phyloP scores from a whole-genome alignment of 129 eudicot species.

The Lactuca saligna region DNA sequence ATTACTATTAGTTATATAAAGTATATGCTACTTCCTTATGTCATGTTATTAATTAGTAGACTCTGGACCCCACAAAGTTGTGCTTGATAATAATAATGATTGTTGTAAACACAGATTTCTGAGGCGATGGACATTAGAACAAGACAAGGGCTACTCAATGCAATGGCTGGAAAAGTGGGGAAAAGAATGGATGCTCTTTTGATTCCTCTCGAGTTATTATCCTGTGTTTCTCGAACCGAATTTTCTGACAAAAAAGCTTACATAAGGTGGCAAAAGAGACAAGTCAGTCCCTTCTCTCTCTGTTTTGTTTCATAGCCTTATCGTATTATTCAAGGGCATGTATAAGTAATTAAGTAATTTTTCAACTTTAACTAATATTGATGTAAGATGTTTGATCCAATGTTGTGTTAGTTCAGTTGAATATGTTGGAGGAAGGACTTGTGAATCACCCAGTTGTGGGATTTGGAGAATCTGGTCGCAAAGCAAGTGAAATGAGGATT shows the following conservation, averaged over 20 bases:
- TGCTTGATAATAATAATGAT: slow-evolving; percentile 11
- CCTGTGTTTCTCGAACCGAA: slow-evolving; percentile 91
- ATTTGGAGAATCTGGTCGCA: slow-evolving; percentile 91
- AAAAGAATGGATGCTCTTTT: slow-evolving; percentile 96
- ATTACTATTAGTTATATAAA: no score
- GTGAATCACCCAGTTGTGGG: slow-evolving; percentile 93
- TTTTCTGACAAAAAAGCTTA: slow-evolving; percentile 97
- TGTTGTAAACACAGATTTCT: slow-evolving; percentile 63
- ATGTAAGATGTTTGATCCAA: slow-evolving; percentile 25
- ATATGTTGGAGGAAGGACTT: slow-evolving; percentile 98
- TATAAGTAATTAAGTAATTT: background rate
- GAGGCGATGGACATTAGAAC: slow-evolving; percentile 96
- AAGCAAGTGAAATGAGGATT: slow-evolving; percentile 85
- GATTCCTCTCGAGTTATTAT: slow-evolving; percentile 83
- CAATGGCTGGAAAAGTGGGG: slow-evolving; percentile 85
- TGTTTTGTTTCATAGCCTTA: slow-evolving; percentile 8
- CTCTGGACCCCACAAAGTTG: background rate
- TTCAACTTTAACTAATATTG: slow-evolving; percentile 28
- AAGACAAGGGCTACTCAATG: slow-evolving; percentile 91
- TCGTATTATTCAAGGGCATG: slow-evolving; percentile 4
- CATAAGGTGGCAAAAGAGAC: slow-evolving; percentile 99
- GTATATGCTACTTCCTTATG: no score
- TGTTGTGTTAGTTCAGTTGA: slow-evolving; percentile 91
- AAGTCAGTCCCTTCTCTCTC: slow-evolving; percentile 54
- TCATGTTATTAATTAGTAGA: slow-evolving; percentile 2